Evolutionary conservation across 176 grass and related monocot species (phyloP), one percentile per base, ranked within the genome.

Genomic region (Puccinellia tenuiflora): DNA sequence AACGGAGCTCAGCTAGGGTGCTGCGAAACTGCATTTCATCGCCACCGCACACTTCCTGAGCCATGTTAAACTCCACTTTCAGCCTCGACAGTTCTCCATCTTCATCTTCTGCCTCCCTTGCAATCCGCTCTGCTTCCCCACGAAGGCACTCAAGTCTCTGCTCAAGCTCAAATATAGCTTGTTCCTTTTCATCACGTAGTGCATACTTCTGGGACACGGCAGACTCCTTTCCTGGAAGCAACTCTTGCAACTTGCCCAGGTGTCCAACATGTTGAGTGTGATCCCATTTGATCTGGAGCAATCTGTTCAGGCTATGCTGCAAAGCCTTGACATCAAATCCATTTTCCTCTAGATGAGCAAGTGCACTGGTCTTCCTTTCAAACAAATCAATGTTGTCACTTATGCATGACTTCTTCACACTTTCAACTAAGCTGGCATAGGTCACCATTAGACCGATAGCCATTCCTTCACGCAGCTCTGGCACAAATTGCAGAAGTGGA

Each of bases 391-490:
- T 34, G 76, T 20, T 51, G n/a, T 92, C 76, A 45, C 61, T 65
- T 62, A 92, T 86, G 46, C 59, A 1, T 22, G 88, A 77, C 39
- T 69, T 57, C 20, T 29, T 63, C 31, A 84, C 80, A 79, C 13
- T 51, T 28, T 82, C 46, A 63, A 88, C 87, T 56, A 92, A 48
- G 40, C 76, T 83, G 16, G 76, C 56, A 83, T 81, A 95, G 7
- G 87, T 69, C 34, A 88, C 17, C 85, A 86, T 95, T 45, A 95
- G 6, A 68, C 93, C 93, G 83, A 95, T 78, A 28, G 93, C 93
- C 31, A 84, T 84, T 68, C 93, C 93, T 88, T 95, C 93, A 67
- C 90, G 83, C 34, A 95, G 34, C 35, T 29, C 21, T 73, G 52
- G 61, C 12, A 60, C 4, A 59, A 52, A 54, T 42, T 92, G 40